These are phyloP conservation scores for Achaetomiella virescens DNA, from an alignment of 495 filamentous ascomycete species.

Conservation along the genomic window DNA sequence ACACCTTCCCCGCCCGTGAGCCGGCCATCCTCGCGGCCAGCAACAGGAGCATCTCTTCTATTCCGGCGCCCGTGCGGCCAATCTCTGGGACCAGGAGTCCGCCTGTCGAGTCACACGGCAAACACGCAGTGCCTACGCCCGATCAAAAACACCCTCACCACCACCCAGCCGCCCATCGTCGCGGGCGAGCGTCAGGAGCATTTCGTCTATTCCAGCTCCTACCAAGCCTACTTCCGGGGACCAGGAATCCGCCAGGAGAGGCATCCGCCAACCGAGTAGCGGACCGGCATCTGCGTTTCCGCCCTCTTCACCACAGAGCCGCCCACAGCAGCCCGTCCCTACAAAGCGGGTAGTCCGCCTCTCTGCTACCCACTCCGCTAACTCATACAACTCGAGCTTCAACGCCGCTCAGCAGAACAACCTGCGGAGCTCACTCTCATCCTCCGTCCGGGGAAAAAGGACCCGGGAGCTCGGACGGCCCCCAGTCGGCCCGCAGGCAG, in stretches of 20 bases:
- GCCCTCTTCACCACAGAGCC: neutral
- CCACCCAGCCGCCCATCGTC: neutral
- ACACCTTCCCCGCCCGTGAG: no score
- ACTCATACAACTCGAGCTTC: slow-evolving; percentile 14
- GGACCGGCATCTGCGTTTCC: neutral
- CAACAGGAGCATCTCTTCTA: neutral
- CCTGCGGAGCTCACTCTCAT: slow-evolving; percentile 33
- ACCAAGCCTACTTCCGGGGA: neutral
- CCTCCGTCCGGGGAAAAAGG: slow-evolving; percentile 34
- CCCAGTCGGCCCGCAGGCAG: slow-evolving; percentile 17
- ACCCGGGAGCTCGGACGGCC: slow-evolving; percentile 32
- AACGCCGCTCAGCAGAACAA: slow-evolving; percentile 26
- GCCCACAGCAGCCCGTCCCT: slow-evolving; percentile 32
- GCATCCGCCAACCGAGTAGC: neutral
- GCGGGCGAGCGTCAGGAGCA: neutral
- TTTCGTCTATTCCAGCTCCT: neutral
- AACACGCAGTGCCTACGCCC: neutral
- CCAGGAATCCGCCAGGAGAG: neutral
- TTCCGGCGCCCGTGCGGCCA: neutral
- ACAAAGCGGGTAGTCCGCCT: slow-evolving; percentile 54
- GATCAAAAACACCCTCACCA: neutral
- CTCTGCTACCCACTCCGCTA: slow-evolving; percentile 36
- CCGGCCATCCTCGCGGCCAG: no score
- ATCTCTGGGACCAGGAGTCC: slow-evolving; percentile 5
- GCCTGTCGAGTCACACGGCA: neutral